phyloP scores from a whole-genome alignment of 768 basidiomycete species.

The Russula earlei region DNA sequence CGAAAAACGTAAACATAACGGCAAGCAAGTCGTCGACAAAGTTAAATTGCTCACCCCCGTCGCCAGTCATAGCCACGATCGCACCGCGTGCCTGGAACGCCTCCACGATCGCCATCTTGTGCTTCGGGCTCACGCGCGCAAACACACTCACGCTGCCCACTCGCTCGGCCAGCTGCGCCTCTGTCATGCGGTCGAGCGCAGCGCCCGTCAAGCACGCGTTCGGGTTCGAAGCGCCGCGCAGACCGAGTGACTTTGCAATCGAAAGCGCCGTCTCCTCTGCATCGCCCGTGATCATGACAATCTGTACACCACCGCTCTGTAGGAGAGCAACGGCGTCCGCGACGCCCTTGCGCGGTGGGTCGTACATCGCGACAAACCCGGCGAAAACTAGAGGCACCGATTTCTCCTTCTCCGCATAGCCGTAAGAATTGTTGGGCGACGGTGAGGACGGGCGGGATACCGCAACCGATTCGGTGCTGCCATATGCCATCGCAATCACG shows the following conservation, averaged over 20 bases:
- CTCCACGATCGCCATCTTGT: constrained; percentile 96
- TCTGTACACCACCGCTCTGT: constrained; percentile 80
- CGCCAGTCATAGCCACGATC: constrained; percentile 96
- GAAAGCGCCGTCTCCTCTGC: constrained; percentile 84
- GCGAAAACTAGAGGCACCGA: constrained; percentile 64
- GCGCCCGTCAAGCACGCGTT: constrained; percentile 37
- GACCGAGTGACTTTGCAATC: constrained; percentile 78
- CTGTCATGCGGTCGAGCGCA: constrained; percentile 73
- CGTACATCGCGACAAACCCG: constrained; percentile 92
- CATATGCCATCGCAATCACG: constrained; percentile 88
- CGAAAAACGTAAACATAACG: no score
- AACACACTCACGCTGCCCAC: constrained; percentile 82
- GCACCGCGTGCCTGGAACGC: constrained; percentile 80
- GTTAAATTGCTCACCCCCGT: constrained; percentile 58
- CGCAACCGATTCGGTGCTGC: constrained; percentile 35
- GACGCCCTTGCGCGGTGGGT: constrained; percentile 92
- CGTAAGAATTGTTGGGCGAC: constrained; percentile 18
- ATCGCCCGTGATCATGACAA: constrained; percentile 99
- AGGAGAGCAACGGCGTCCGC: constrained; percentile 76
- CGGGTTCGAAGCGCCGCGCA: constrained; percentile 46
- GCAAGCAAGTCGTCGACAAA: no score
- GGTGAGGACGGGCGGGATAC: constrained; percentile 24
- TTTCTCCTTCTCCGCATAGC: constrained; percentile 29
- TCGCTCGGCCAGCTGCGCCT: constrained; percentile 70
- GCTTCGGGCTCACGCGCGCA: constrained; percentile 90